Evolutionary conservation across 257 asterid species (phyloP), one percentile per base, ranked within the genome.

Genomic region (Fraxinus anomala): DNA sequence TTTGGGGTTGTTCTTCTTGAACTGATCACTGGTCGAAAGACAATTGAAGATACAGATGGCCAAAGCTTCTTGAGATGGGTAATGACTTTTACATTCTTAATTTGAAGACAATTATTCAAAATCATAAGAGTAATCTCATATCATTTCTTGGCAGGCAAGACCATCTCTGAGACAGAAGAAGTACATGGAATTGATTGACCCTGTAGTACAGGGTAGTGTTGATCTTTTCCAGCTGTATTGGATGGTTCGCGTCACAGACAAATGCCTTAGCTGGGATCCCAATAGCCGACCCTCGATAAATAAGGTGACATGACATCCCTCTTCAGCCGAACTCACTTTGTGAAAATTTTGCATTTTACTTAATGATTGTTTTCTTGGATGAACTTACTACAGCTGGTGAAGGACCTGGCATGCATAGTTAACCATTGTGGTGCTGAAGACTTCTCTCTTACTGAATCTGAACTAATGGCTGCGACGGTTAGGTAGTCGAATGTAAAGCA

Each of bases 1-100:
- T 90, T 89, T 49, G 96, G 96, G 17, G 89, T 86, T 0, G 96
- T 91, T 33, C 89, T 91, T 59, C 79, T 91, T 2, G 89, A 89
- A 74, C 81, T 91, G 56, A 85, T 89, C 59, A 89, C 89, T 0
- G 96, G 93, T 12, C 76, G 91, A 83, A 91, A 89, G 78, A 89
- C 89, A 0, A 72, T 79, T 40, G 78, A 82, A 12, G 89, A 85
- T 16, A 89, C 96, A 12, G 63, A 86, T 69, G 91, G 91, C 1
- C 87, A 86, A 74, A 91, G 91, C 71, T 90, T 84, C 66, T 23
- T 90, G 79, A 82, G 96, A 89, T 87, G 96, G 91, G 91, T 85
- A 86, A 40, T 26, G 26, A 23, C n/a, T 59, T 59, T 36, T 54
- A 28, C 42, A 19, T 28, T 6, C 68, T 28, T 78, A 2, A 5